Percentiles rank a stretch among this genome's conserved stretches.
phyloP scores from a whole-genome alignment of 2,329 filamentous ascomycete genomes.

The Microsporum ferrugineum region DNA sequence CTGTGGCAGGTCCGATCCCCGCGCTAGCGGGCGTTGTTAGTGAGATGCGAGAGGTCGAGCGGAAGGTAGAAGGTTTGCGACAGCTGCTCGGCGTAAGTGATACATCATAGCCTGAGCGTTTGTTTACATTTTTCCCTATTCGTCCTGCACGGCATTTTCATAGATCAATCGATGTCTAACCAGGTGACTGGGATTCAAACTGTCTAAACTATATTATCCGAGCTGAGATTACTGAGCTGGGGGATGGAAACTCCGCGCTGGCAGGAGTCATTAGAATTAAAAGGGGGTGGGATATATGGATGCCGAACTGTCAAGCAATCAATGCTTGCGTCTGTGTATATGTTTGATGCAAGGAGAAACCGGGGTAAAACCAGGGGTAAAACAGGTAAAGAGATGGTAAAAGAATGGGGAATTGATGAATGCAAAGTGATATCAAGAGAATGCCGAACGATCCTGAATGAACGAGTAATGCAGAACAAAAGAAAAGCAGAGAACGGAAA shows the following conservation, averaged over 20 bases:
- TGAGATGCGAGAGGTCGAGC: slow-evolving; percentile 34
- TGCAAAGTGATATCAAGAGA: neutral
- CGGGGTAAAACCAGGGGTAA: neutral
- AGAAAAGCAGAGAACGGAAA: neutral
- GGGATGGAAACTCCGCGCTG: neutral
- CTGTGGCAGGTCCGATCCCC: slow-evolving; percentile 27
- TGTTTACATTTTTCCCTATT: neutral
- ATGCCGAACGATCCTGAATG: neutral
- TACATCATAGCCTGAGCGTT: neutral
- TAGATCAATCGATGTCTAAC: neutral
- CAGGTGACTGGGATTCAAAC: neutral
- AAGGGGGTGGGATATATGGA: neutral
- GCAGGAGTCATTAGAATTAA: neutral
- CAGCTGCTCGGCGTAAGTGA: neutral
- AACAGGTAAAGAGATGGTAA: neutral
- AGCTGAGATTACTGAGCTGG: neutral
- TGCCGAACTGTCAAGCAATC: neutral
- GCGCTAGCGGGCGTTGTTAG: slow-evolving; percentile 27
- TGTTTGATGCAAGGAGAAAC: neutral
- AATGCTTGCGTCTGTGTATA: neutral
- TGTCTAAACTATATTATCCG: neutral
- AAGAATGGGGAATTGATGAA: neutral
- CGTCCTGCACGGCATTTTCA: neutral
- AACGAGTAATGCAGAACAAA: neutral
- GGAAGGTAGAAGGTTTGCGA: slow-evolving; percentile 22